phyloP scores from a whole-genome alignment of 805 yeast species.

The Candida glaebosa region DNA sequence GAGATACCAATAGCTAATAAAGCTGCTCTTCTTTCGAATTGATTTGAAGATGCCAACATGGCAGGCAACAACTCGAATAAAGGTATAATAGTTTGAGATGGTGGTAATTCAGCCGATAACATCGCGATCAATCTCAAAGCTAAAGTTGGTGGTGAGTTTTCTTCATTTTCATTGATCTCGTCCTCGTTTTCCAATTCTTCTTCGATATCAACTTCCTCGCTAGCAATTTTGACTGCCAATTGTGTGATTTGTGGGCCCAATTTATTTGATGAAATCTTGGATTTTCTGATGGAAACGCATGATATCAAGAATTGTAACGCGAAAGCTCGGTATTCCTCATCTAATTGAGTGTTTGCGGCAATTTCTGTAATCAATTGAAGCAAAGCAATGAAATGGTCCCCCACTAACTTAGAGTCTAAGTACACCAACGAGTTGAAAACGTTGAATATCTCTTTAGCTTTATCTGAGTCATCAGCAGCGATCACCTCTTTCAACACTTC shows the following conservation, averaged over 20 bases:
- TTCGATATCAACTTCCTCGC: constrained; percentile 73
- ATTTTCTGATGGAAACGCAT: constrained; percentile 73
- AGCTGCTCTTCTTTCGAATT: constrained; percentile 83
- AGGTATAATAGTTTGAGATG: constrained; percentile 84
- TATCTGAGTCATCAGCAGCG: constrained; percentile 64
- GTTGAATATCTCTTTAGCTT: constrained; percentile 74
- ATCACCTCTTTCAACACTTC: constrained; percentile 75
- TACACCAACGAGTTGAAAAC: constrained; percentile 77
- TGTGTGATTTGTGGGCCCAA: constrained; percentile 78
- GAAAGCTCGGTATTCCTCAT: constrained; percentile 77
- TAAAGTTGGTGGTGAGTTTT: constrained; percentile 70
- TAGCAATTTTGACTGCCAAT: constrained; percentile 70
- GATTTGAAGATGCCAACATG: constrained; percentile 55
- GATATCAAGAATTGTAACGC: constrained; percentile 83
- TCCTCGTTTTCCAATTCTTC: constrained; percentile 75
- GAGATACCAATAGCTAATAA: constrained; percentile 77
- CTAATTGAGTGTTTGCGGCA: constrained; percentile 59
- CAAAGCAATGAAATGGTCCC: constrained; percentile 67
- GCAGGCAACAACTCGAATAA: constrained; percentile 61
- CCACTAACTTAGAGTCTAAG: constrained; percentile 74
- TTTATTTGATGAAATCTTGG: constrained; percentile 74
- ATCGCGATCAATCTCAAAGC: constrained; percentile 78
- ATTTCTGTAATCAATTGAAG: constrained; percentile 74
- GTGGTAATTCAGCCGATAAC: constrained; percentile 83
- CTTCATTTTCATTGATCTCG: constrained; percentile 92